Base-by-base conservation (phyloP, 2,329 filamentous ascomycete species). In the Helotiales sp. region DNA sequence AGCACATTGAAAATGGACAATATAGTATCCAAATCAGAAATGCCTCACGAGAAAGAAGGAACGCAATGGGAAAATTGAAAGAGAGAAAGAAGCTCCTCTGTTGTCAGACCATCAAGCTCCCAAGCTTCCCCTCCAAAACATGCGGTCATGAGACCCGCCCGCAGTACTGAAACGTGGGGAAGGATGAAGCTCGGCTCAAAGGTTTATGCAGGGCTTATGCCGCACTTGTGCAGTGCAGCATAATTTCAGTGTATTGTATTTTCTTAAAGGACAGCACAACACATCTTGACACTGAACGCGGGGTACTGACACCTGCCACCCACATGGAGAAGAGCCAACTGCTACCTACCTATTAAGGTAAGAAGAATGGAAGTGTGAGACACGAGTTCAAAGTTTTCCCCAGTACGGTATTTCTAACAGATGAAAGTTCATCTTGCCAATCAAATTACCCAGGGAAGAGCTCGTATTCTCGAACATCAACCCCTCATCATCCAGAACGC, bases 111-210 rank as follows among this genome's bases (percentile, higher is more conserved):
- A 52, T 5, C 28, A 52, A 7, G 11, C 2, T 3, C 20, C 13
- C 13, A 20, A 49, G 45, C 47, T 62, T 20, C 49, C 49, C 60
- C 45, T 52, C 45, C 43, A 43, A n/a, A 40, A 40, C 47, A 54
- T 61, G 54, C 63, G 55, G 54, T 69, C 67, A 66, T 64, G 64
- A 50, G 67, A 66, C 57, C 65, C 62, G 57, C 57, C 65, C 62
- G 57, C 68, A 58, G 57, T 45, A 40, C 49, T 69, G 61, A 64
- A 70, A 70, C 64, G 61, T 65, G 69, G 67, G 67, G 67, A 64
- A 69, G 43, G 40, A 24, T 40, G 55, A 40, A 47, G 58, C 58
- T 45, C 47, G 26, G 63, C 57, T 28, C 34, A 43, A 45, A 22
- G 5, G 6, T 55, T 61, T 64, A 54, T 63, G 59, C 64, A 59